Conservation (phyloP, 2,329 filamentous ascomycete genomes). For the Venturiaceae sp. region DNA sequence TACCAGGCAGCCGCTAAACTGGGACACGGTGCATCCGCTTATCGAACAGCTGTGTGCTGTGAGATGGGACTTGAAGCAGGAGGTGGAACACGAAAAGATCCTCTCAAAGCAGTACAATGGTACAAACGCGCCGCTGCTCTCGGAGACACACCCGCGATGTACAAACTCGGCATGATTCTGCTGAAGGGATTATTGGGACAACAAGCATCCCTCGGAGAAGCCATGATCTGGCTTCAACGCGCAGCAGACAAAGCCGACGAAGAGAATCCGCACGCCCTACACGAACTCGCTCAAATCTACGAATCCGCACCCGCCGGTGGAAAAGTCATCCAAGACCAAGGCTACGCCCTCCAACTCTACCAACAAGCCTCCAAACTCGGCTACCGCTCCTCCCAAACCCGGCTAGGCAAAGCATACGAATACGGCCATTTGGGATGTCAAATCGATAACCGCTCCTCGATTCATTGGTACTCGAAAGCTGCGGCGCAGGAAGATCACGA, state of each 20-base stretch:
- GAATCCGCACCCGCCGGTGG: constrained; percentile 57
- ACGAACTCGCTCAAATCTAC: constrained; percentile 65
- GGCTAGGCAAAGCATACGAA: constrained; percentile 79
- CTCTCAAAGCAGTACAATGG: constrained; percentile 93
- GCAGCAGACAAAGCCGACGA: constrained; percentile 79
- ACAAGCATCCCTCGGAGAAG: constrained; percentile 70
- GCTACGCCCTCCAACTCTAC: constrained; percentile 73
- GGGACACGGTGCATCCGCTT: constrained; percentile 78
- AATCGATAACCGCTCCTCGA: constrained; percentile 74
- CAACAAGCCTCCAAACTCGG: constrained; percentile 76
- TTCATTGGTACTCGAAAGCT: constrained; percentile 88
- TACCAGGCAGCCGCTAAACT: constrained; percentile 92
- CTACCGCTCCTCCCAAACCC: constrained; percentile 92
- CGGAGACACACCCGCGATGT: constrained; percentile 91
- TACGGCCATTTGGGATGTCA: constrained; percentile 76
- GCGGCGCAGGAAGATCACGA: constrained; percentile 93
- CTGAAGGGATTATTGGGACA: constrained; percentile 92
- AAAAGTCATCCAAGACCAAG: constrained; percentile 69
- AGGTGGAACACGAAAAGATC: constrained; percentile 83
- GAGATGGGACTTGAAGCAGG: constrained; percentile 93
- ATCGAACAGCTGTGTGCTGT: constrained; percentile 92
- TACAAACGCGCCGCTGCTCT: constrained; percentile 87
- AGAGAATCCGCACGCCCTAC: constrained; percentile 90
- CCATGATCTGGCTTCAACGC: constrained; percentile 84
- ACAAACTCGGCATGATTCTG: constrained; percentile 94